These are phyloP conservation scores for Malus hybrid DNA, from an alignment of 331 rosid species.

Conservation along the genomic window DNA sequence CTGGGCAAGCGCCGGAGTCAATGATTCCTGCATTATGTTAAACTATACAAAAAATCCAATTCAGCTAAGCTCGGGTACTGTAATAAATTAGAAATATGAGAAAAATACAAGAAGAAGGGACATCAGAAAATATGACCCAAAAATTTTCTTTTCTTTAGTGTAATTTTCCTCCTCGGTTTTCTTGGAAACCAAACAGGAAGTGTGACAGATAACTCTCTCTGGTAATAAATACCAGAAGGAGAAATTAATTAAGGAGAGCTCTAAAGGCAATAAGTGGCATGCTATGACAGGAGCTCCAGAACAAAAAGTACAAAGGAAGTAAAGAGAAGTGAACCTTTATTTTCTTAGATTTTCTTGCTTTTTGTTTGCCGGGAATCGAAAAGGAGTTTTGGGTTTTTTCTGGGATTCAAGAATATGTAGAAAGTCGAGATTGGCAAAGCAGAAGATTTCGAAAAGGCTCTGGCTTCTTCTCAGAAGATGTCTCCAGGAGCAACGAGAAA, in stretches of 20 bases:
- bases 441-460: background rate
- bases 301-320: background rate
- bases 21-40: background rate
- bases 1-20: background rate
- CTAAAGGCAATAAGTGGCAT: background rate
- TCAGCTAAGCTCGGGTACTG: background rate
- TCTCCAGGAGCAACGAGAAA: background rate
- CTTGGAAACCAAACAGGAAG: conserved; percentile 6
- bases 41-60: background rate
- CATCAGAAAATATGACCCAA: background rate
- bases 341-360: background rate
- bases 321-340: background rate
- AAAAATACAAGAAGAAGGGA: background rate
- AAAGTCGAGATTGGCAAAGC: background rate
- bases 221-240: background rate
- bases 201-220: background rate
- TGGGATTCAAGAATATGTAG: background rate
- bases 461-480: background rate
- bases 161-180: background rate
- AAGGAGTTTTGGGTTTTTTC: background rate
- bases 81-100: background rate
- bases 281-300: background rate
- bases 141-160: background rate
- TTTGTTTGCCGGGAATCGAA: background rate
- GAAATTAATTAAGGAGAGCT: background rate